Evolutionary conservation across 2,329 filamentous ascomycete species (phyloP).

Genomic region (Sporothrix mexicana): DNA sequence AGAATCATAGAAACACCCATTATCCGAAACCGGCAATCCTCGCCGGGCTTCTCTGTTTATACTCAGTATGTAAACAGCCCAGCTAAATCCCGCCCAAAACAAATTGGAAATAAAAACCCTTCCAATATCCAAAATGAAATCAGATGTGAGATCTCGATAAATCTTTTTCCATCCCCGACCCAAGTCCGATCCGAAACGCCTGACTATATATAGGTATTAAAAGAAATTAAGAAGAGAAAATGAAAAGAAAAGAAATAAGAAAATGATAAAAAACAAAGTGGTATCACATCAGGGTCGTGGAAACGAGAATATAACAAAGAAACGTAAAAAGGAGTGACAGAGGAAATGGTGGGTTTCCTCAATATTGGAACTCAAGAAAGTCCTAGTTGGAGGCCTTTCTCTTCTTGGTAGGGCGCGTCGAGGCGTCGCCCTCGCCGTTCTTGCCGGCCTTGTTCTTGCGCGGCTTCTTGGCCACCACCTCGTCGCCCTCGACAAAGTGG

Average conservation of each 20-base stretch:
- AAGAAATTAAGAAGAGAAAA: neutral
- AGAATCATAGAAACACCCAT: too few relatives aligned
- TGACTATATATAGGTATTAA: neutral
- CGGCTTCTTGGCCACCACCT: constrained; percentile 41
- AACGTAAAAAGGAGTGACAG: constrained; percentile 5
- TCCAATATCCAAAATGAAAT: neutral
- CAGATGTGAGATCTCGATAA: neutral
- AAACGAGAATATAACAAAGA: constrained; percentile 15
- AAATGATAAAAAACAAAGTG: constrained; percentile 8
- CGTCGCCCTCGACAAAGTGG: constrained; percentile 56
- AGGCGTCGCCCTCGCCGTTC: constrained; percentile 44
- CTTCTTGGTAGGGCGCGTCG: constrained; percentile 53
- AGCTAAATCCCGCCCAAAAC: too few relatives aligned
- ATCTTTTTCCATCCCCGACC: neutral
- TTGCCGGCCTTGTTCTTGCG: constrained; percentile 30
- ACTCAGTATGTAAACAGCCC: neutral
- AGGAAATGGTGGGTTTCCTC: neutral
- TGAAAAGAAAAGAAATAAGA: neutral
- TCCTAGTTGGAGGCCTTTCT: constrained; percentile 48
- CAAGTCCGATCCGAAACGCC: constrained; percentile 4
- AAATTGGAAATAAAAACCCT: neutral
- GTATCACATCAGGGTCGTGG: constrained; percentile 28
- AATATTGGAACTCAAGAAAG: neutral
- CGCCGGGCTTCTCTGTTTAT: neutral
- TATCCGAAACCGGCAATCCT: constrained; percentile 17